Base-by-base conservation (phyloP, 257 asterid species). In the Solanum habrochaites region DNA sequence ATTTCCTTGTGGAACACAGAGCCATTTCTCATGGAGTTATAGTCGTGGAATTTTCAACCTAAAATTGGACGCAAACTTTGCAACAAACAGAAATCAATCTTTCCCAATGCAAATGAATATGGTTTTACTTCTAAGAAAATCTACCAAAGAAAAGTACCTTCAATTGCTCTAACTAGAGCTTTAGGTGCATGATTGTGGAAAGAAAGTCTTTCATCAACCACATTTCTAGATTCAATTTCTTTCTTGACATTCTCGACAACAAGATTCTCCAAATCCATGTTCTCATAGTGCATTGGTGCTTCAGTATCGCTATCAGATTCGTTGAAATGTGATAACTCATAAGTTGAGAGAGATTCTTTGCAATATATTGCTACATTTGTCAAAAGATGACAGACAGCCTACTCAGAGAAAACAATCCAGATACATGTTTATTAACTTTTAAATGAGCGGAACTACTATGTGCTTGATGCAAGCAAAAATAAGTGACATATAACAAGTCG, bases 301-400 rank as follows among this genome's bases (percentile, higher is more conserved):
- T 89, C 90, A 21, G 92, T 91, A 86, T 89, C 91, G 74, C 90
- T 90, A 49, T 93, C 73, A 81, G 93, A 89, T 75, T 89, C 95
- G 62, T 93, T 94, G 86, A 95, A 87, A 90, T 89, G 94, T 21
- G 96, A 92, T 84, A 92, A 89, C 87, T 93, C 95, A 39, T 90
- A 91, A 71, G 90, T 91, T 60, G 96, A 92, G 89, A 91, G 86
- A 73, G 94, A 91, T 42, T 94, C 97, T 91, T 94, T 95, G 89
- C 92, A 89, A 89, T 97, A 97, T 75, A 90, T 88, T 91, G 90
- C 94, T 70, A 96, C 83, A 94, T 90, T 96, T 87, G 97, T 92
- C 86, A 94, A 89, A 80, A 97, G 97, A 88, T 95, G 99, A 91
- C 98, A 95, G 67, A 95, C 91, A 49, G 94, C 98, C 99, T 96